Percentiles rank a stretch among this genome's conserved stretches.
phyloP scores from a whole-genome alignment of 441 rosid species.

The Omphalea diandra region DNA sequence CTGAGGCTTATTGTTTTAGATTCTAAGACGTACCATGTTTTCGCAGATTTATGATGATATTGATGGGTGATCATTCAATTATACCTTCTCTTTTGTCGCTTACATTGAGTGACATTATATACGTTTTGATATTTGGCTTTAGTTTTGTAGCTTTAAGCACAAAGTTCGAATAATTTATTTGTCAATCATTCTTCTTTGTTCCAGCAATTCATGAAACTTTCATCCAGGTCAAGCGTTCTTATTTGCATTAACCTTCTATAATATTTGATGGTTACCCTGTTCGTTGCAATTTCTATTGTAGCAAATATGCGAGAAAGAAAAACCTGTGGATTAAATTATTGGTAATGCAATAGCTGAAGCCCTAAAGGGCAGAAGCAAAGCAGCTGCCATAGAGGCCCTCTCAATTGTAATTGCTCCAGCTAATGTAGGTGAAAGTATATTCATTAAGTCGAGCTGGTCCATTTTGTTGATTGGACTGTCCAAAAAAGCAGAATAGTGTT shows the following conservation, averaged over 20 bases:
- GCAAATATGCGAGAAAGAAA: no score
- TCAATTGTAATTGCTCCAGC: no score
- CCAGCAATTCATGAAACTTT: background rate
- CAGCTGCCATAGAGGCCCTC: no score
- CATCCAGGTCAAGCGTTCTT: background rate
- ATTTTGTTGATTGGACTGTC: no score
- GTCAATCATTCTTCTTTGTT: background rate
- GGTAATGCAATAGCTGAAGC: no score
- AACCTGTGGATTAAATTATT: no score
- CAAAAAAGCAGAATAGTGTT: no score
- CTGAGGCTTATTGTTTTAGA: slow-evolving; percentile 68
- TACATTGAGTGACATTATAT: background rate
- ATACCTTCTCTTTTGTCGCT: background rate
- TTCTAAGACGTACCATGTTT: slow-evolving; percentile 71
- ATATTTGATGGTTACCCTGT: background rate
- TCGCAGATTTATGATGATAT: slow-evolving; percentile 64
- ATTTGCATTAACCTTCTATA: background rate
- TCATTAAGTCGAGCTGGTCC: no score
- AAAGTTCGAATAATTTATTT: background rate
- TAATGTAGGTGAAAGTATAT: no score
- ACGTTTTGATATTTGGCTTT: background rate
- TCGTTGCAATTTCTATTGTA: background rate
- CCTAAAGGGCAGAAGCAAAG: no score
- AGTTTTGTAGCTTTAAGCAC: background rate
- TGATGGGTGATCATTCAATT: background rate